Base-by-base conservation (phyloP, 1,284 basidiomycete species). In the Trametes sp. region DNA sequence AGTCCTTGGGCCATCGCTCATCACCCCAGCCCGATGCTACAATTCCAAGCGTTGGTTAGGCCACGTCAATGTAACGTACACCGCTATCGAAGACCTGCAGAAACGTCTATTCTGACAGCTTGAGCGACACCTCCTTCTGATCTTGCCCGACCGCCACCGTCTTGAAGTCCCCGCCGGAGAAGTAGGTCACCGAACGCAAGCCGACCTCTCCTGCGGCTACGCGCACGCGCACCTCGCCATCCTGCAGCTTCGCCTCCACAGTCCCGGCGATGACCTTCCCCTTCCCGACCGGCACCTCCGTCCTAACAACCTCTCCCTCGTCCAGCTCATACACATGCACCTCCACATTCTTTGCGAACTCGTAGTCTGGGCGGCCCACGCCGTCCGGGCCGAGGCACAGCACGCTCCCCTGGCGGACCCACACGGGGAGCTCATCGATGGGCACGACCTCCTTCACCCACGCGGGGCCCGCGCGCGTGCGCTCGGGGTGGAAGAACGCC, bases 291-390 rank as follows among this genome's bases (percentile, higher is more conserved):
- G 87, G 86, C 36, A 89, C 75, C 24, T 78, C 77, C 16, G 78
- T 76, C 51, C 78, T 71, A 7, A 81, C 78, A 16, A 70, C 70
- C 61, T 80, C 74, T 0, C 82, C 83, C 28, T 82, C 82, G 16
- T 73, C 77, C 31, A 87, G 71, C 67, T 83, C 81, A 69, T 88
- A 90, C 24, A 82, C 75, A 42, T 81, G 78, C 21, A 87, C 76
- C 64, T 87, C 83, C 38, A 90, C 66, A 23, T 77, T 77, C 62
- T 81, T 74, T 56, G 78, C 78, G 58, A 86, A 85, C 38, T 87
- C 82, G 70, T 92, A 92, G 73, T 92, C 90, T 3, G 90, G 89
- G 10, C 82, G 79, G n/a, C 81, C 82, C 16, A 80, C 76, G 13
- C 80, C 80, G 16, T 75, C 71, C 1, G 87, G 84, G 2, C 88